Evolutionary conservation across 192 early-diverging fungal species (phyloP).

Genomic region (Coemansia sp.): DNA sequence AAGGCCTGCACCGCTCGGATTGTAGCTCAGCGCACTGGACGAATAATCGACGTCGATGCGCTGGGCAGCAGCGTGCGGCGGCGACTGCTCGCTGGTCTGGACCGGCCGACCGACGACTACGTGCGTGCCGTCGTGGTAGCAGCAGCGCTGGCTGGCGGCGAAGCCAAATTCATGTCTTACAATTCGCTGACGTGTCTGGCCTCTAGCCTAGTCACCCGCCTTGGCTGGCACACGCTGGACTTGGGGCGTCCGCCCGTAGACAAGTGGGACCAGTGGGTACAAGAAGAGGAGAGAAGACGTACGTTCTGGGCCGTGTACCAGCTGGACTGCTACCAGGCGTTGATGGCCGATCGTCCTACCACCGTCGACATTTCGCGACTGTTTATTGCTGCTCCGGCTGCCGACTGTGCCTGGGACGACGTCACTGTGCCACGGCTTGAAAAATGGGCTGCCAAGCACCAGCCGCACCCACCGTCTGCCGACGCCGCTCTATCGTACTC

Average conservation of each 20-base stretch:
- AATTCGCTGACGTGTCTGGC: constrained; percentile 50
- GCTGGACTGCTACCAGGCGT: constrained; percentile 50
- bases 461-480: constrained; percentile 10
- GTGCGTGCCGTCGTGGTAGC: constrained; percentile 48
- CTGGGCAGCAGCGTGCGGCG: constrained; percentile 29
- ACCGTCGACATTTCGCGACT: constrained; percentile 41
- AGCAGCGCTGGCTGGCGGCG: constrained; percentile 35
- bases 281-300: constrained; percentile 41
- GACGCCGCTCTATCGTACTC: constrained; percentile 43
- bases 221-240: constrained; percentile 52
- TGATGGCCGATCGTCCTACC: constrained; percentile 47
- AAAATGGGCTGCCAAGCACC: constrained; percentile 44
- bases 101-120: constrained; percentile 45
- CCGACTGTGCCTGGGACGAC: constrained; percentile 49
- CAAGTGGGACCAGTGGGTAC: constrained; percentile 41
- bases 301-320: constrained; percentile 56
- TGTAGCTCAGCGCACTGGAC: constrained; percentile 28
- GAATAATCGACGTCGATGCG: constrained; percentile 26
- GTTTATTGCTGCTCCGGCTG: constrained; percentile 37
- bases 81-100: constrained; percentile 42
- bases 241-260: constrained; percentile 24
- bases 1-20: constrained; percentile 43
- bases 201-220: constrained; percentile 44
- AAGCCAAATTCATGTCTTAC: constrained; percentile 44
- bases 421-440: constrained; percentile 41